These are phyloP conservation scores for Fonsecaea pedrosoi DNA, from an alignment of 2,329 filamentous ascomycete species.

Conservation along the genomic window DNA sequence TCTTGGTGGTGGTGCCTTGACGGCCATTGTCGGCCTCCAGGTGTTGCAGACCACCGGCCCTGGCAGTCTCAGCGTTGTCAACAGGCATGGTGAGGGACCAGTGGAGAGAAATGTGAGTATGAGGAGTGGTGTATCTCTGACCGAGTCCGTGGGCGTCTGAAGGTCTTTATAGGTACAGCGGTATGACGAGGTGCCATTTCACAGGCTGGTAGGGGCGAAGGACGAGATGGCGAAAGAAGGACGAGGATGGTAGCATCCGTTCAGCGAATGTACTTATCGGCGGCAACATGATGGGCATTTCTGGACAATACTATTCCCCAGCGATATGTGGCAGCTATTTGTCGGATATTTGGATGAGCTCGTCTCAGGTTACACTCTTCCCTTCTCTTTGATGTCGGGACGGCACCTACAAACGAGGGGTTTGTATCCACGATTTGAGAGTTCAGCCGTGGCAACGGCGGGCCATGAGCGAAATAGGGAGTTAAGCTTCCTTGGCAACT, in stretches of 20 bases:
- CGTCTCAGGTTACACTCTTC: slow-evolving; percentile 14
- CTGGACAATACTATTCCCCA: neutral
- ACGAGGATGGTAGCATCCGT: neutral
- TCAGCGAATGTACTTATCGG: neutral
- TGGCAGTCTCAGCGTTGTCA: slow-evolving; percentile 19
- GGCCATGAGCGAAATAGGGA: neutral
- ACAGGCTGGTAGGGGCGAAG: slow-evolving; percentile 5
- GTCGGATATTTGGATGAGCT: neutral
- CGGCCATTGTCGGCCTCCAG: slow-evolving; percentile 5
- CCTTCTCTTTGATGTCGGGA: neutral
- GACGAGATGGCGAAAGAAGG: neutral
- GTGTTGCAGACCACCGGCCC: slow-evolving; percentile 20
- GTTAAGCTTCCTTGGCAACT: slow-evolving; percentile 13
- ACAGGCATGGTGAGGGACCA: slow-evolving; percentile 11
- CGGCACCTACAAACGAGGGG: neutral
- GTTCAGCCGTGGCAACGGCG: slow-evolving; percentile 5
- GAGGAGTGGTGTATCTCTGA: neutral
- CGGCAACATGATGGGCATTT: slow-evolving; percentile 9
- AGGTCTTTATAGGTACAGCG: slow-evolving; percentile 13
- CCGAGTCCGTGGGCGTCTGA: neutral
- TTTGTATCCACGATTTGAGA: slow-evolving; percentile 4
- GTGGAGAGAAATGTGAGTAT: neutral
- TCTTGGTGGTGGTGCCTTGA: slow-evolving; percentile 16
- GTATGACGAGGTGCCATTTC: slow-evolving; percentile 3
- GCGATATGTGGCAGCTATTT: neutral